A percentile compares a stretch with the other conserved stretches of the same genome.
phyloP scores from a whole-genome alignment of 2,329 filamentous ascomycete species.

The Remersonia thermophila region DNA sequence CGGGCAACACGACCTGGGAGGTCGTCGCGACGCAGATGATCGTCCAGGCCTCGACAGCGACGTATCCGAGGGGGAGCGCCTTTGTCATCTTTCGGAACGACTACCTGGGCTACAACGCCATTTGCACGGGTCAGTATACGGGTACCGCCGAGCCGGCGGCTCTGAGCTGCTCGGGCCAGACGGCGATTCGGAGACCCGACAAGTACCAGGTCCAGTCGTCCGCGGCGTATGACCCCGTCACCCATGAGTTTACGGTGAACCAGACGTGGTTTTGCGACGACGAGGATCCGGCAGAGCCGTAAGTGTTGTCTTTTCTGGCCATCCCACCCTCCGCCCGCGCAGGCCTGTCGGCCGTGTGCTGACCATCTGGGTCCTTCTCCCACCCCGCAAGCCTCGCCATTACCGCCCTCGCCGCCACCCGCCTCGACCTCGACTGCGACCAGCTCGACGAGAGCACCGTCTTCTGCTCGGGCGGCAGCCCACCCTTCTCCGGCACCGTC shows the following conservation, averaged over 20 bases:
- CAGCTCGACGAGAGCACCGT: conserved; percentile 5
- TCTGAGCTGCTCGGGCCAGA: conserved; percentile 4
- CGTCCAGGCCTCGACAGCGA: conserved; percentile 5
- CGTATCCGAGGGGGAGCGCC: conserved; percentile 5
- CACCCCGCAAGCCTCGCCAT: conserved; percentile 8
- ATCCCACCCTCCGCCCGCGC: no score
- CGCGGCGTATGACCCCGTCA: conserved; percentile 11
- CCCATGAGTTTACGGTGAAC: conserved; percentile 9
- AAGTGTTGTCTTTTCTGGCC: conserved; percentile 5
- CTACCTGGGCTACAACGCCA: conserved; percentile 5
- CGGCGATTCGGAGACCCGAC: background rate
- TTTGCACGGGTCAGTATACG: conserved; percentile 3
- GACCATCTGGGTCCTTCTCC: no score
- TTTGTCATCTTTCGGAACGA: conserved; percentile 8
- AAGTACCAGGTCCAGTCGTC: conserved; percentile 11
- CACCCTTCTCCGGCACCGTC: conserved; percentile 5
- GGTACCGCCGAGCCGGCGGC: background rate
- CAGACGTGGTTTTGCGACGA: conserved; percentile 20
- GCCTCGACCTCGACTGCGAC: conserved; percentile 12
- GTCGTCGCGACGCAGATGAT: conserved; percentile 11
- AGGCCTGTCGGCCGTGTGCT: no score
- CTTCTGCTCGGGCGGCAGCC: conserved; percentile 12
- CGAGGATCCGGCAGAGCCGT: conserved; percentile 13
- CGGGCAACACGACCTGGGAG: conserved; percentile 12
- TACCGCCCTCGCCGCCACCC: conserved; percentile 8